Base-by-base conservation (phyloP, 345 rosid species). In the Acer yangbiense region DNA sequence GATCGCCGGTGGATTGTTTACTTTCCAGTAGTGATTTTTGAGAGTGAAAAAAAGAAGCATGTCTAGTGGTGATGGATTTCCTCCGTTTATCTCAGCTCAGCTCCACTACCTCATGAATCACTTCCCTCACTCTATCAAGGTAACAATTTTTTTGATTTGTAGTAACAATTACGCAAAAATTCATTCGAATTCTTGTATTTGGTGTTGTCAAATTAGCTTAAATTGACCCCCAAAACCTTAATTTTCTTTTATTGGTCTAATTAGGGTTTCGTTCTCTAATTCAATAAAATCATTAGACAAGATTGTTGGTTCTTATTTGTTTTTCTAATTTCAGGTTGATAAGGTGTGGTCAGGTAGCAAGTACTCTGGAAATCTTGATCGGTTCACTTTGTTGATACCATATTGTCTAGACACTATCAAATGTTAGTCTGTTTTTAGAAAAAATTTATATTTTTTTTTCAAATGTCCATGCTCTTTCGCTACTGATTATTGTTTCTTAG, bases 301-400 rank as follows among this genome's bases (percentile, higher is more conserved):
- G 67, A 64, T 52, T 52, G 58, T 70, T 70, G 3, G 58, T 79
- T 18, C 18, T 11, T 67, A 6, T 68, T 64, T 69, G 6, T 73
- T 69, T 69, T 13, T 60, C 14, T n/a, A 1, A 82, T 78, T 83
- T 58, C 85, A 96, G 99, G 86, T 96, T 65, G 99, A 92, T 72
- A 94, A 90, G 83, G 88, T 80, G 9, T 82, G 95, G 91, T 94
- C 97, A 1, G 98, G 99, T 21, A 89, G 89, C 85, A 90, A 87
- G 82, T 85, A 85, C 71, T 81, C 92, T 7, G 85, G 76, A 44
- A 82, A 79, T 76, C 88, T 89, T 39, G 99, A 96, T 83, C 97
- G 99, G 6, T 94, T 94, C 82, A 91, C 97, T 58, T 87, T 96
- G 88, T 86, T 90, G 71, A 90, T 96, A 61, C 98, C 99, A 23